Conservation (phyloP, 176 grass and related monocot species). For the Triticum timopheevii region DNA sequence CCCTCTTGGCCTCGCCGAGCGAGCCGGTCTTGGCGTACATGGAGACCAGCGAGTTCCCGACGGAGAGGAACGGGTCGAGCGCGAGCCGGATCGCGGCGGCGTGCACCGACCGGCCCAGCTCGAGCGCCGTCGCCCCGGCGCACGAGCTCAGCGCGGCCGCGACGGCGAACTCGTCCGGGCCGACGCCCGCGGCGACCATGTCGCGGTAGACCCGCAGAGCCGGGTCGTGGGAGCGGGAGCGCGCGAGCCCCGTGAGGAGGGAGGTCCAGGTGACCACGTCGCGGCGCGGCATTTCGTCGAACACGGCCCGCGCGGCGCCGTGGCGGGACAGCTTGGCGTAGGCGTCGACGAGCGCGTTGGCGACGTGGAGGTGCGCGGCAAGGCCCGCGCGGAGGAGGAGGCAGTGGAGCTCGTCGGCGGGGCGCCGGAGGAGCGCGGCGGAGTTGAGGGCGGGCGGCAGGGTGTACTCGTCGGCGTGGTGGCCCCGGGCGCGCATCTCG, state of each 20-base stretch:
- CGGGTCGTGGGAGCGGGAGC: slow-evolving; percentile 28
- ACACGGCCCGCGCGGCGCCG: slow-evolving; percentile 32
- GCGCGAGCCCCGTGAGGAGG: slow-evolving; percentile 54
- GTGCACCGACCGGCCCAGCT: slow-evolving; percentile 46
- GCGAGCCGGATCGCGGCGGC: slow-evolving; percentile 12
- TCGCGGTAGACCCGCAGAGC: slow-evolving; percentile 37
- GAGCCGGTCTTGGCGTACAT: slow-evolving; percentile 66
- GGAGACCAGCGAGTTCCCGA: slow-evolving; percentile 61
- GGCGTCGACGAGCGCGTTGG: slow-evolving; percentile 62
- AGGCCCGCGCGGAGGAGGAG: slow-evolving; percentile 48
- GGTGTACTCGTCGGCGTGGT: slow-evolving; percentile 63
- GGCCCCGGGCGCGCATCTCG: slow-evolving; percentile 51
- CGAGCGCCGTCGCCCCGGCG: slow-evolving; percentile 38
- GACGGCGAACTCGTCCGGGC: slow-evolving; percentile 47
- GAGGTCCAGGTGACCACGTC: slow-evolving; percentile 75
- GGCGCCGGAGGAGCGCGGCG: slow-evolving; percentile 31
- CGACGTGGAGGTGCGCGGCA: slow-evolving; percentile 48
- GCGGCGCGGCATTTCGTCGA: slow-evolving; percentile 53
- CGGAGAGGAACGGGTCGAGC: slow-evolving; percentile 43
- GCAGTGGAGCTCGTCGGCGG: slow-evolving; percentile 29
- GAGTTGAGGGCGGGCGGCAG: slow-evolving; percentile 60
- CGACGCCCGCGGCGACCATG: slow-evolving; percentile 32
- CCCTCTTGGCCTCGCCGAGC: slow-evolving; percentile 31
- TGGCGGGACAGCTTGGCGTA: slow-evolving; percentile 50
- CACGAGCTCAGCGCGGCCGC: slow-evolving; percentile 50